These are phyloP conservation scores for Heterobasidion irregulare DNA, from an alignment of 1,284 basidiomycete genomes.

Conservation along the genomic window DNA sequence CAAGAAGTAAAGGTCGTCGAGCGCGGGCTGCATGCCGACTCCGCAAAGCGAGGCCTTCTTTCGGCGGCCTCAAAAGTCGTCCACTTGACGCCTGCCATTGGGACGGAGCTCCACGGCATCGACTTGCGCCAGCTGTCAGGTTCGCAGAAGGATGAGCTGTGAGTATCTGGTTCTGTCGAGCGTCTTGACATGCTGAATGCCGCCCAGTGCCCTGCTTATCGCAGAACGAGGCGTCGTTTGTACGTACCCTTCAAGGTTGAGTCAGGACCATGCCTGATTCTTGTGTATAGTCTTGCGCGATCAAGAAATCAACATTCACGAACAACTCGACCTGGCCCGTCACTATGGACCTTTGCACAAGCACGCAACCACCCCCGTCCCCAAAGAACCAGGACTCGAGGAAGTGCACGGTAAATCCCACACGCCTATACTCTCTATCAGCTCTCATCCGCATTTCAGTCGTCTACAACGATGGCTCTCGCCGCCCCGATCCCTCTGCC, in stretches of 20 bases:
- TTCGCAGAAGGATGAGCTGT: slow-evolving; percentile 64
- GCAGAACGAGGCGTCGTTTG: slow-evolving; percentile 66
- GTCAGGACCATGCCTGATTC: slow-evolving; percentile 8
- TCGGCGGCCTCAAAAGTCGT: slow-evolving; percentile 50
- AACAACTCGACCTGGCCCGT: slow-evolving; percentile 66
- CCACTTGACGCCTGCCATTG: slow-evolving; percentile 55
- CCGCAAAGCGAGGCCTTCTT: slow-evolving; percentile 47
- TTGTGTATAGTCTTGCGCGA: slow-evolving; percentile 53
- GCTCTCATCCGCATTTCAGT: slow-evolving; percentile 26
- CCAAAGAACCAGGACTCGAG: slow-evolving; percentile 62
- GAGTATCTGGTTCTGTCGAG: slow-evolving; percentile 13
- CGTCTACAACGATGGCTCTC: slow-evolving; percentile 61
- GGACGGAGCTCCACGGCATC: slow-evolving; percentile 56
- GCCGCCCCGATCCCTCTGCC: slow-evolving; percentile 60
- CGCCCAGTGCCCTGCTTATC: slow-evolving; percentile 50
- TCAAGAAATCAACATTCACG: slow-evolving; percentile 59
- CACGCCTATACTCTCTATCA: neutral
- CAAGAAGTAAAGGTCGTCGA: slow-evolving; percentile 51
- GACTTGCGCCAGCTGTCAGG: slow-evolving; percentile 53
- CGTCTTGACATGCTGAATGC: neutral
- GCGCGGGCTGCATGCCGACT: slow-evolving; percentile 53
- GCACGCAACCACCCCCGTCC: slow-evolving; percentile 75
- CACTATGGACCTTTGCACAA: slow-evolving; percentile 77
- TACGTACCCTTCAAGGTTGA: slow-evolving; percentile 24
- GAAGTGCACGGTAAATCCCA: slow-evolving; percentile 61